A percentile compares a stretch with the other conserved stretches of the same genome.
These are phyloP conservation scores for Penicillium sp. DNA, from an alignment of 2,329 filamentous ascomycete species.

Conservation along the genomic window DNA sequence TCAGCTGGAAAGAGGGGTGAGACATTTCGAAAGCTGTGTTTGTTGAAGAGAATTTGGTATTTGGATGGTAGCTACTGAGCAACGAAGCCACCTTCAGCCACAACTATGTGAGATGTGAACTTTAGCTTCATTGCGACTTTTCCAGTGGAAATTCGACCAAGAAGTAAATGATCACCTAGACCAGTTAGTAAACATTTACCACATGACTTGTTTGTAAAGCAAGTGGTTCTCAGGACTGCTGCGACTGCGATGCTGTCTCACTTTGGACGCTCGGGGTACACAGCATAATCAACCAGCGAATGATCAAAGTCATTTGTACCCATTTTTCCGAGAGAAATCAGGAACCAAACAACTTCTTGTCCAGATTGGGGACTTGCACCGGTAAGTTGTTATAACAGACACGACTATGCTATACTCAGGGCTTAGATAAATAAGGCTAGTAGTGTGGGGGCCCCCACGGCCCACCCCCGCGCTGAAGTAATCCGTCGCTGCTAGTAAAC, in stretches of 20 bases:
- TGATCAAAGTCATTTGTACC: not conserved
- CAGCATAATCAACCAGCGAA: not conserved
- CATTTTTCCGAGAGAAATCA: not conserved
- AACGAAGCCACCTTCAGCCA: conserved; percentile 5
- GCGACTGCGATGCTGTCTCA: no score
- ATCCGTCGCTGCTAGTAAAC: no score
- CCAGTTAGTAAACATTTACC: not conserved
- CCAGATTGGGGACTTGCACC: no score
- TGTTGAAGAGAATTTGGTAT: conserved; percentile 20
- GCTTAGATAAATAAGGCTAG: no score
- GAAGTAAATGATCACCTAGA: not conserved
- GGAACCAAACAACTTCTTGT: not conserved
- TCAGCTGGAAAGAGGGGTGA: not conserved
- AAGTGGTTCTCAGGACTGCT: not conserved
- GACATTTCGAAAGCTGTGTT: not conserved
- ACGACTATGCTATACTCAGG: no score
- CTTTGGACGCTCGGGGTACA: no score
- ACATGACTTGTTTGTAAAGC: not conserved
- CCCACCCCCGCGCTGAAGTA: no score
- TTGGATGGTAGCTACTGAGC: conserved; percentile 46
- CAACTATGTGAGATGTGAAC: conserved; percentile 39
- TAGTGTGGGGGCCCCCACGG: no score
- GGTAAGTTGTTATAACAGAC: no score
- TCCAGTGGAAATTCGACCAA: not conserved
- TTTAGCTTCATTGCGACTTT: conserved; percentile 25